These are phyloP conservation scores for Dipteronia dyeriana DNA, from an alignment of 345 rosid species.

Conservation along the genomic window DNA sequence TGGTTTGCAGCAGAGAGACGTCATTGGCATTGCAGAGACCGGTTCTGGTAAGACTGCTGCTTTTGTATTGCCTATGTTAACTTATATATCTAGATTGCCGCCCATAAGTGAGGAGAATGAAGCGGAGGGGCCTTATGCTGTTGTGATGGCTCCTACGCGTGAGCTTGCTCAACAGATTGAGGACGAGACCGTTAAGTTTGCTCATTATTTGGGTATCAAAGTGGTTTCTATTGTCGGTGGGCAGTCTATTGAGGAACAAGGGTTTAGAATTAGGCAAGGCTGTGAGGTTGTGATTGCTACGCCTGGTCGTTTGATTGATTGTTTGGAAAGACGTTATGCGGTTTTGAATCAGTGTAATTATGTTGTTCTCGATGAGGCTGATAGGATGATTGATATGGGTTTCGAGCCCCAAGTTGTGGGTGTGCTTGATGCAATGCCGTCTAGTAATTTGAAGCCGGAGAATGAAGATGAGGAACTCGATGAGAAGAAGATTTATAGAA, in stretches of 20 bases:
- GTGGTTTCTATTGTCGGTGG: conserved; percentile 97
- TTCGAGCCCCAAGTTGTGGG: conserved; percentile 92
- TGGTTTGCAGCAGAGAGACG: conserved; percentile 91
- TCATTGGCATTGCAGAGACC: conserved; percentile 95
- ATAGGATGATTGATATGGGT: conserved; percentile 97
- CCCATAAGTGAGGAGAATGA: conserved; percentile 80
- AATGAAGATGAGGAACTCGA: conserved; percentile 98
- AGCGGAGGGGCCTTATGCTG: conserved; percentile 94
- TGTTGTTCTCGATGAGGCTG: conserved; percentile 98
- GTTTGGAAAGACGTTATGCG: conserved; percentile 87
- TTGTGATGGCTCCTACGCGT: conserved; percentile 92
- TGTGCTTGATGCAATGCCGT: conserved; percentile 92
- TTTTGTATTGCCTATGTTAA: conserved; percentile 91
- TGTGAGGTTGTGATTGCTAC: conserved; percentile 97
- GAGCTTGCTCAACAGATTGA: conserved; percentile 96
- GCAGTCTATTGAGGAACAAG: conserved; percentile 91
- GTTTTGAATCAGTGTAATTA: conserved; percentile 92
- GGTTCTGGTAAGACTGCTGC: conserved; percentile 98
- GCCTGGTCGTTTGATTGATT: conserved; percentile 88
- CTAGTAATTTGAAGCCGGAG: conserved; percentile 90
- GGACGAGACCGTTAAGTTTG: conserved; percentile 90
- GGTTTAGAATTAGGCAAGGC: conserved; percentile 85
- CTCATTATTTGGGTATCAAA: conserved; percentile 77
- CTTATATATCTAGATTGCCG: conserved; percentile 86
- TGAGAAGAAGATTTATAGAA: conserved; percentile 83